phyloP scores from a whole-genome alignment of 1,284 basidiomycete species.

The Cutaneotrichosporon dermatis region DNA sequence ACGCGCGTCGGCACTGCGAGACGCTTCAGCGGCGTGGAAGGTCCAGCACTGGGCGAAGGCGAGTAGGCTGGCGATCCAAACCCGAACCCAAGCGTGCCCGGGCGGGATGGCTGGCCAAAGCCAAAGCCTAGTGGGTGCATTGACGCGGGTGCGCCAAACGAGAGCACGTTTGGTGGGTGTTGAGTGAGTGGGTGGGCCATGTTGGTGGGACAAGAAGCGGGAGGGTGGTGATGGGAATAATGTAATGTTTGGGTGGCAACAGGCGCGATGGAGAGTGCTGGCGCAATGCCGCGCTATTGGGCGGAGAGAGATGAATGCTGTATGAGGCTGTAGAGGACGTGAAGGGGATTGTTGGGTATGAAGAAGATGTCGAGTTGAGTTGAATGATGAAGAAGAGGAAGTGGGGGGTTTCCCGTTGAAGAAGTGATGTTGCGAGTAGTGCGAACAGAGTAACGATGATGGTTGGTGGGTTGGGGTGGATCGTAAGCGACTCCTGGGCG shows the following conservation, averaged over 20 bases:
- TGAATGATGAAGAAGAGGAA: too few species aligned
- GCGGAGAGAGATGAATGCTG: too few species aligned
- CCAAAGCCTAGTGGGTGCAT: slow-evolving; percentile 40
- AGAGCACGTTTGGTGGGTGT: slow-evolving; percentile 39
- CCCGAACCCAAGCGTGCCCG: slow-evolving; percentile 13
- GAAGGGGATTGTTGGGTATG: too few species aligned
- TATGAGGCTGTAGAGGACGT: too few species aligned
- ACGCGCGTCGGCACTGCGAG: background rate
- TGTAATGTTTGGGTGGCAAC: background rate
- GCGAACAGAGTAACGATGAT: too few species aligned
- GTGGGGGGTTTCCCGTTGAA: too few species aligned
- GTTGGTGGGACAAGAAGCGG: background rate
- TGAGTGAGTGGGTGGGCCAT: slow-evolving; percentile 47
- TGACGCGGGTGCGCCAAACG: slow-evolving; percentile 37
- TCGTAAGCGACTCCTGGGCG: too few species aligned
- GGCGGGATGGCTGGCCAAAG: slow-evolving; percentile 28
- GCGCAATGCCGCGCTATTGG: too few species aligned
- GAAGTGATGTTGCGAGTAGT: too few species aligned
- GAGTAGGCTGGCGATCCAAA: background rate
- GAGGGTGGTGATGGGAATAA: background rate
- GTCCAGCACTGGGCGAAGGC: background rate
- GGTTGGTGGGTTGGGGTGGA: too few species aligned
- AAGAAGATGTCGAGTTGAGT: too few species aligned
- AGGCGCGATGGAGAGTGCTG: too few species aligned
- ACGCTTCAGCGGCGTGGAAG: slow-evolving; percentile 12